Base-by-base conservation (phyloP, 129 eudicot genomes). In the Artemisia tridentata region DNA sequence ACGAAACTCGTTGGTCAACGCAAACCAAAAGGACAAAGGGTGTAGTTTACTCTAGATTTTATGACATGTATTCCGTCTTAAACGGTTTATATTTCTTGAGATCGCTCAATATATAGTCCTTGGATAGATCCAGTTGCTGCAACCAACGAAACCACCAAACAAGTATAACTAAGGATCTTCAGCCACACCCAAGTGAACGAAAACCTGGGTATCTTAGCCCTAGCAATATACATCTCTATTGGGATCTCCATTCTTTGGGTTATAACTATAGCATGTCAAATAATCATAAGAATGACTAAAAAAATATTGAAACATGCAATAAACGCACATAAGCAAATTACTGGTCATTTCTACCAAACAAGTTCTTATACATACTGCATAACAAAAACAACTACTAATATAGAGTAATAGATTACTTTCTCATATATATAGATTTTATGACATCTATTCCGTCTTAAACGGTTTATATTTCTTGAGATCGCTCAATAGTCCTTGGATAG, bases 91-190 rank as follows among this genome's bases (percentile, higher is more conserved):
- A 86, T 43, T 72, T 65, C 80, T 38, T 78, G 63, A 92, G 84
- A 75, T 84, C 85, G 2, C 31, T 70, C 13, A 76, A 27, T 12
- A n/a, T n/a, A n/a, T n/a, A 93, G 81, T 31, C 98, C 98, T 38
- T 87, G 81, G 21, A 93, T 29, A 6, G 98, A 93, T 34, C 98
- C 98, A n/a, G 83, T 86, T 11, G 95, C 96, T 1, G 96, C 98
- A 0, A 90, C 81, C 61, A 89, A 77, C 1, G 96, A 93, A 18
- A 93, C 88, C 2, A 82, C 51, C 63, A 93, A 63, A 63, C 98
- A 92, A 53, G 80, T 72, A 73, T 79, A 89, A 43, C 85, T 89
- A 34, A 92, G 65, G 58, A 82, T 72, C 69, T 92, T 89, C 4
- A 92, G 84, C 86, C 95, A 87, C 9, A 82, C 62, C 96, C 96